phyloP scores from a whole-genome alignment of 805 yeast genomes.

The Kodamaea laetipori region DNA sequence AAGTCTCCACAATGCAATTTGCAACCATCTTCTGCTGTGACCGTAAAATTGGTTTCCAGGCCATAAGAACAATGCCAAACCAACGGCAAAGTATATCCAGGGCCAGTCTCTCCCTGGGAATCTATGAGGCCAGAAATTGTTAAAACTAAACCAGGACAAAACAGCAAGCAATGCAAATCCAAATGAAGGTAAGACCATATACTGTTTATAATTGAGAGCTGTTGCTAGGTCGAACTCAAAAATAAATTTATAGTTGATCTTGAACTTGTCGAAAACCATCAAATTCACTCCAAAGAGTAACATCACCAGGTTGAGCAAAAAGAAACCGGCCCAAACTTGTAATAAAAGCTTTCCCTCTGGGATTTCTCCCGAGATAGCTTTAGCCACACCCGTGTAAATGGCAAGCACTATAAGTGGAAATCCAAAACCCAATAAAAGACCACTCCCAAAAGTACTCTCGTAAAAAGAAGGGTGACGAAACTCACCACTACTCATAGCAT shows the following conservation, averaged over 20 bases:
- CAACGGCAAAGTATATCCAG: slow-evolving; percentile 65
- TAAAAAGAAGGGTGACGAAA: slow-evolving; percentile 35
- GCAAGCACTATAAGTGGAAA: slow-evolving; percentile 68
- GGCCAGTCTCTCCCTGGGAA: slow-evolving; percentile 79
- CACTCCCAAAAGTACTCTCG: slow-evolving; percentile 57
- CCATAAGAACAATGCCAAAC: slow-evolving; percentile 50
- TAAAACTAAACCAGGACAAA: slow-evolving; percentile 75
- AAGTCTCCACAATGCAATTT: slow-evolving; percentile 70
- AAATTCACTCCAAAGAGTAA: slow-evolving; percentile 70
- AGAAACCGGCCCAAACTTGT: slow-evolving; percentile 94
- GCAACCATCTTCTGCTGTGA: slow-evolving; percentile 76
- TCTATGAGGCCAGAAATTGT: slow-evolving; percentile 59
- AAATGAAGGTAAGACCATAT: slow-evolving; percentile 62
- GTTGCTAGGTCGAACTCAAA: slow-evolving; percentile 80
- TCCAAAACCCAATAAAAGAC: slow-evolving; percentile 68
- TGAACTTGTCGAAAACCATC: slow-evolving; percentile 67
- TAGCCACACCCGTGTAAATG: slow-evolving; percentile 50
- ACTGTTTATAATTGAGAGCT: slow-evolving; percentile 66
- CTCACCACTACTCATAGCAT: slow-evolving; percentile 36
- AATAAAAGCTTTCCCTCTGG: slow-evolving; percentile 63
- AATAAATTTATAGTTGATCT: slow-evolving; percentile 87
- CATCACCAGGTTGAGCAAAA: slow-evolving; percentile 61
- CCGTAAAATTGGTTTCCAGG: slow-evolving; percentile 62
- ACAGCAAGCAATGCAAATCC: slow-evolving; percentile 58
- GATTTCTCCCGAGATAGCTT: slow-evolving; percentile 38